Percentiles rank a stretch among this genome's conserved stretches.
Conservation (phyloP, 148 eudicot species). For the Suaeda aralocaspica region DNA sequence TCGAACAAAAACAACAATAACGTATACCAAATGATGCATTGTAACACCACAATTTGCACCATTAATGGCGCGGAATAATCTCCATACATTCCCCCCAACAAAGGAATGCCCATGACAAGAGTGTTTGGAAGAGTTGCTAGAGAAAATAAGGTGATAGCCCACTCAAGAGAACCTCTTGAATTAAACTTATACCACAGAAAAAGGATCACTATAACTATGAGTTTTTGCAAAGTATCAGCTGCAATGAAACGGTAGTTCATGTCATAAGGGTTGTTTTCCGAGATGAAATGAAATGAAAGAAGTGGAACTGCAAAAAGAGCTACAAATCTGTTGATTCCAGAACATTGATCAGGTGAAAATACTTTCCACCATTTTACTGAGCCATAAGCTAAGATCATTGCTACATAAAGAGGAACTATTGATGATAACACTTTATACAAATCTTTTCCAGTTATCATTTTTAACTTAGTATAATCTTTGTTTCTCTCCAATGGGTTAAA, state of each 20-base stretch:
- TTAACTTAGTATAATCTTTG: no score
- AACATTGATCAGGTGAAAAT: no score
- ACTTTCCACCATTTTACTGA: no score
- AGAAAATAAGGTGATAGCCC: conserved; percentile 75
- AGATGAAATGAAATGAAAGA: conserved; percentile 78
- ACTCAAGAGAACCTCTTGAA: conserved; percentile 61
- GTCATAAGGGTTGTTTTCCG: conserved; percentile 64
- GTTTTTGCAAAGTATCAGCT: conserved; percentile 71
- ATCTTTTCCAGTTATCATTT: conserved; percentile 56
- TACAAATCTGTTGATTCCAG: no score
- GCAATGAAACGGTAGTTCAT: conserved; percentile 86
- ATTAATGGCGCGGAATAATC: conserved; percentile 54
- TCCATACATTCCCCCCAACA: conserved; percentile 82
- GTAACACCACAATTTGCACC: conserved; percentile 82
- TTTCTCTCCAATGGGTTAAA: no score
- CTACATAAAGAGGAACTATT: conserved; percentile 79
- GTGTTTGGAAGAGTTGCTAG: conserved; percentile 78
- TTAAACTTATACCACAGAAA: conserved; percentile 54
- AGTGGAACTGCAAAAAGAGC: no score
- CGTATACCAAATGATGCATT: conserved; percentile 82
- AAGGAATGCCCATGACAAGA: conserved; percentile 84
- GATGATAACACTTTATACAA: conserved; percentile 77
- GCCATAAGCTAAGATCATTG: conserved; percentile 91
- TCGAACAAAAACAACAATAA: conserved; percentile 74
- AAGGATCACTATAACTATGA: conserved; percentile 48